A percentile compares a stretch with the other conserved stretches of the same genome.
phyloP scores from a whole-genome alignment of 306 rosid genomes.

The Glycine latifolia region DNA sequence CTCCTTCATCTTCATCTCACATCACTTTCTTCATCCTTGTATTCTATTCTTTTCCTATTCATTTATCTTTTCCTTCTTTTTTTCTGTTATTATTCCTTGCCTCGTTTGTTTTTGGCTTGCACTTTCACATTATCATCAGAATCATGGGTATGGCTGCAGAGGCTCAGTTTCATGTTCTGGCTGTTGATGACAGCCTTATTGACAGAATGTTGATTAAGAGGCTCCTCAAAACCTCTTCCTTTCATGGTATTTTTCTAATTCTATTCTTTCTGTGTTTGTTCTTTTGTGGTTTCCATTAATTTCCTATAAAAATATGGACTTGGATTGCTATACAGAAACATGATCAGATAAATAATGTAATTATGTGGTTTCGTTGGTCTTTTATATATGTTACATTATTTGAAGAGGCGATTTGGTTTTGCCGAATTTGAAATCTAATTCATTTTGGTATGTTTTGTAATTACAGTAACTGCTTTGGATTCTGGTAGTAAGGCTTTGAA shows the following conservation, averaged over 20 bases:
- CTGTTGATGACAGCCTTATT: conserved; percentile 83
- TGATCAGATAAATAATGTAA: not conserved
- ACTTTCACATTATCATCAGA: not conserved
- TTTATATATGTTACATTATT: not conserved
- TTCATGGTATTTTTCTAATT: conserved; percentile 61
- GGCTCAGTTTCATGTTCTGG: conserved; percentile 79
- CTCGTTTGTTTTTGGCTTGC: conserved; percentile 3
- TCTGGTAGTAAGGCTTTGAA: conserved; percentile 83
- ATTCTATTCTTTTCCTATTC: no score
- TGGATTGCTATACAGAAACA: conserved; percentile 2
- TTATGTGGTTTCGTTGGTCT: not conserved
- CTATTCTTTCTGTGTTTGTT: no score
- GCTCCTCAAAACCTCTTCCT: conserved; percentile 86
- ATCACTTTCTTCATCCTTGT: conserved; percentile 32
- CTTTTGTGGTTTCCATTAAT: no score
- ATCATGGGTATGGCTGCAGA: conserved; percentile 67
- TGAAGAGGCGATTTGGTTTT: not conserved
- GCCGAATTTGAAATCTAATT: conserved; percentile 10
- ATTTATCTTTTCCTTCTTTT: not conserved
- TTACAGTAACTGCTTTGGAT: conserved; percentile 81
- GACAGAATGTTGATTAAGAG: conserved; percentile 86
- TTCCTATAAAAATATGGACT: not conserved
- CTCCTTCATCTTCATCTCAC: not conserved
- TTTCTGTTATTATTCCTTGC: not conserved
- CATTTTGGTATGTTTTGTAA: conserved; percentile 30